Percentiles rank a stretch among this genome's conserved stretches.
Evolutionary conservation across 371 early-diverging fungal species (phyloP).

Genomic region (Zopfochytrium polystomum): DNA sequence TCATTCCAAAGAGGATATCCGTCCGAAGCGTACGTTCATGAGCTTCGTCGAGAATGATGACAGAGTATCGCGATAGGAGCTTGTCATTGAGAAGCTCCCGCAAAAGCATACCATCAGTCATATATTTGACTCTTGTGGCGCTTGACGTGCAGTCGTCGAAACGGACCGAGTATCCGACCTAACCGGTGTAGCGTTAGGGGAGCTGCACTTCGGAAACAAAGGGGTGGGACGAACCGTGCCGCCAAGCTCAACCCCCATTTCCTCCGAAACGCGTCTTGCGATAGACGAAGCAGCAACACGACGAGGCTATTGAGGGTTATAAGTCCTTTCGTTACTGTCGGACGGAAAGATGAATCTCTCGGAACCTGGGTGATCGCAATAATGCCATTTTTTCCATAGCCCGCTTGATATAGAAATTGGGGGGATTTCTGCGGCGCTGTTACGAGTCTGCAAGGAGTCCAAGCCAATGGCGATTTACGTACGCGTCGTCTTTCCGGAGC

Average conservation of each 20-base stretch:
- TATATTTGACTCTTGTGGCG: constrained; percentile 85
- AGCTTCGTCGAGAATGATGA: constrained; percentile 94
- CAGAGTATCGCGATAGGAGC: constrained; percentile 72
- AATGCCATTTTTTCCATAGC: constrained; percentile 60
- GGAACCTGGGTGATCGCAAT: constrained; percentile 96
- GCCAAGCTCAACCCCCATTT: constrained; percentile 77
- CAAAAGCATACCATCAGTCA: constrained; percentile 98
- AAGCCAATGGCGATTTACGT: too few species aligned
- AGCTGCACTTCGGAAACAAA: too few species aligned
- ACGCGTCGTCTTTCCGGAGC: constrained; percentile 49
- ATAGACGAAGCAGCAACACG: constrained; percentile 97
- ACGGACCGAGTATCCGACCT: constrained; percentile 92
- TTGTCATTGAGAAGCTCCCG: constrained; percentile 88
- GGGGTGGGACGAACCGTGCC: constrained; percentile 18
- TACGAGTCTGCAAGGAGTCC: too few species aligned
- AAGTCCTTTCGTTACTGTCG: too few species aligned
- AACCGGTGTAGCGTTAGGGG: not conserved
- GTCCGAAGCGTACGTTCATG: constrained; percentile 97
- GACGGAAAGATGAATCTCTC: too few species aligned
- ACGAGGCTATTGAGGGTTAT: too few species aligned
- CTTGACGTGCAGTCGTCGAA: constrained; percentile 90
- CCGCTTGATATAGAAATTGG: constrained; percentile 79
- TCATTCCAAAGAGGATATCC: constrained; percentile 94
- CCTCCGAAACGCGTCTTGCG: constrained; percentile 89
- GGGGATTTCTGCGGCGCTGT: too few species aligned